These are phyloP conservation scores for Agrostemma githago DNA, from an alignment of 148 eudicot species.

Conservation along the genomic window DNA sequence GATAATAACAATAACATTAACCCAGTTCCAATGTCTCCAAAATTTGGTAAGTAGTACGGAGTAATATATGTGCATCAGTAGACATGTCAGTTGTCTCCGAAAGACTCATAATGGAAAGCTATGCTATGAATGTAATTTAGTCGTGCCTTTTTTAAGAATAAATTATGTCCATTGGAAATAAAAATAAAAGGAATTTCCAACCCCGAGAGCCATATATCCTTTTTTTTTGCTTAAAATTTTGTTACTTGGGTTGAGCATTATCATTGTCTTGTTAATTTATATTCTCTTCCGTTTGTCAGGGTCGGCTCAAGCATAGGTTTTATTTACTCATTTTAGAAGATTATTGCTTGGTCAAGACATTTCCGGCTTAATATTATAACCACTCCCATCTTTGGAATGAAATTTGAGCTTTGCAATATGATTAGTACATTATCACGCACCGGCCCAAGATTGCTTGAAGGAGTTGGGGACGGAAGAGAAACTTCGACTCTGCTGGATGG, in stretches of 20 bases:
- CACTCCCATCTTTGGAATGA: constrained; percentile 23
- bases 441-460: constrained; percentile 79
- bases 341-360: constrained; percentile 7
- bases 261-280: not conserved
- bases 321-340: not conserved
- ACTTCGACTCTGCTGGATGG: constrained; percentile 77
- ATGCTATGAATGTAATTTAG: too few relatives aligned
- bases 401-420: constrained; percentile 33
- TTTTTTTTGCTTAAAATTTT: not conserved
- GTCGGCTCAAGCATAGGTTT: not conserved
- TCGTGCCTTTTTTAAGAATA: not conserved
- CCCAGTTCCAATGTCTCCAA: too few relatives aligned
- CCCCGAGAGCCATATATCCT: not conserved
- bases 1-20: too few relatives aligned
- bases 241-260: not conserved
- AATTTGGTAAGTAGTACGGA: too few relatives aligned
- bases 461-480: constrained; percentile 98
- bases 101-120: too few relatives aligned
- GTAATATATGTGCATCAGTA: too few relatives aligned
- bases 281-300: not conserved
- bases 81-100: too few relatives aligned
- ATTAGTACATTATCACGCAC: constrained; percentile 78
- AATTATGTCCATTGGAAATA: not conserved
- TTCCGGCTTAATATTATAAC: constrained; percentile 1
- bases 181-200: not conserved